Evolutionary conservation across 805 yeast genomes (phyloP), one percentile per base, ranked within the genome.

Genomic region (Barnettozyma wickerhamii): DNA sequence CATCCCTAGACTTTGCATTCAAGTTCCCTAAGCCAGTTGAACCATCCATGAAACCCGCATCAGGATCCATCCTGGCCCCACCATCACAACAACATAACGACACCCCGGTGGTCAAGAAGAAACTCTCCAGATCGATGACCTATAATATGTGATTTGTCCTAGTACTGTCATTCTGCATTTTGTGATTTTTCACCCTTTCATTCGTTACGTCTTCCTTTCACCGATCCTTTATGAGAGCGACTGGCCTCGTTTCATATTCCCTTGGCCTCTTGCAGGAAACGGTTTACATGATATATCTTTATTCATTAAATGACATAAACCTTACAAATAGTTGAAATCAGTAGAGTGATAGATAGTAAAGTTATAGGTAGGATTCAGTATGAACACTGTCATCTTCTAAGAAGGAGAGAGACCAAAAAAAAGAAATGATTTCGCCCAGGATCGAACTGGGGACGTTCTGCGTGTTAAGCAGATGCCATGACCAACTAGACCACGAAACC

Each of bases 401-500:
- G 6, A n/a, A 32, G 13, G n/a, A 19, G n/a, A n/a, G 20, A 20
- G 20, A 7, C 7, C 7, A 5, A 14, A 5, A 18, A 28, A 20
- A 35, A 28, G 41, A 29, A 44, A 41, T 89, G 96, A 88, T 84
- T 87, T 82, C 84, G 89, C 97, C 97, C 97, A 90, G 97, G 97
- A 87, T 91, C 96, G 97, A 91, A 91, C 97, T 89, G 96, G 97
- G 96, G 97, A 91, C 97, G 90, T 86, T 86, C 93, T 88, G 96
- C 96, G 96, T 90, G 97, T 90, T 88, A 90, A 87, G 96, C 96
- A 89, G 93, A 86, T 85, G 96, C 95, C 96, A 89, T 90, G 79
- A 89, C 96, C 96, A 71, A 89, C 96, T 89, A 89, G 96, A 89
- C 96, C 96, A 89, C 89, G 82, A 80, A 81, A 81, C 93, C 93